Conservation (phyloP, 2,329 filamentous ascomycete genomes). For the Fusarium stilboides region DNA sequence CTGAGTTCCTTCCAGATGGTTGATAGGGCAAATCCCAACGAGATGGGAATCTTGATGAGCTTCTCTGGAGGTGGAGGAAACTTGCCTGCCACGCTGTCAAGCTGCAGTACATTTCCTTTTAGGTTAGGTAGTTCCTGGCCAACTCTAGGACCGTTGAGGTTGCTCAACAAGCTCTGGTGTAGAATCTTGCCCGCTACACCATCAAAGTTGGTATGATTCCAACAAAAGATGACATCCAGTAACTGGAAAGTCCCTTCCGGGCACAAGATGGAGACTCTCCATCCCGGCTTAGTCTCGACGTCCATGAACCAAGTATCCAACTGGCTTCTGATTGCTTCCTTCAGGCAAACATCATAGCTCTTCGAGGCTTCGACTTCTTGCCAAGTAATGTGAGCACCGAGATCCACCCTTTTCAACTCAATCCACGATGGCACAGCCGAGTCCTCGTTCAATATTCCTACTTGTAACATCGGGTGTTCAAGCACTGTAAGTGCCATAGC, state of each 20-base stretch:
- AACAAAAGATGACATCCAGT: constrained; percentile 50
- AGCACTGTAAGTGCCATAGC: constrained; percentile 40
- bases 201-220: constrained; percentile 50
- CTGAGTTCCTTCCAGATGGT: constrained; percentile 41
- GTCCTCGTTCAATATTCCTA: constrained; percentile 40
- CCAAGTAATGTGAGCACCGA: constrained; percentile 37
- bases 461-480: constrained; percentile 41
- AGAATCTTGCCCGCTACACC: constrained; percentile 53
- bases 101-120: constrained; percentile 4
- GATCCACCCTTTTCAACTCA: constrained; percentile 25
- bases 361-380: constrained; percentile 9
- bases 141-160: constrained; percentile 42
- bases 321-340: constrained; percentile 20
- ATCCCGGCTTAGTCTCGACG: constrained; percentile 46
- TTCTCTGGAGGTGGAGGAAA: constrained; percentile 49
- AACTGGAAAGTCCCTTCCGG: constrained; percentile 4
- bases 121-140: constrained; percentile 3
- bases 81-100: constrained; percentile 19
- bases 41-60: constrained; percentile 41
- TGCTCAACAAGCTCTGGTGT: constrained; percentile 49
- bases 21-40: constrained; percentile 32
- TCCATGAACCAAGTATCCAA: constrained; percentile 42
- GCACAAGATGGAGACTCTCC: constrained; percentile 46
- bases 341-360: constrained; percentile 14
- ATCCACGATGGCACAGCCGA: constrained; percentile 42